These are phyloP conservation scores for Kitagawia praeruptora DNA, from an alignment of 129 eudicot genomes.

Conservation along the genomic window DNA sequence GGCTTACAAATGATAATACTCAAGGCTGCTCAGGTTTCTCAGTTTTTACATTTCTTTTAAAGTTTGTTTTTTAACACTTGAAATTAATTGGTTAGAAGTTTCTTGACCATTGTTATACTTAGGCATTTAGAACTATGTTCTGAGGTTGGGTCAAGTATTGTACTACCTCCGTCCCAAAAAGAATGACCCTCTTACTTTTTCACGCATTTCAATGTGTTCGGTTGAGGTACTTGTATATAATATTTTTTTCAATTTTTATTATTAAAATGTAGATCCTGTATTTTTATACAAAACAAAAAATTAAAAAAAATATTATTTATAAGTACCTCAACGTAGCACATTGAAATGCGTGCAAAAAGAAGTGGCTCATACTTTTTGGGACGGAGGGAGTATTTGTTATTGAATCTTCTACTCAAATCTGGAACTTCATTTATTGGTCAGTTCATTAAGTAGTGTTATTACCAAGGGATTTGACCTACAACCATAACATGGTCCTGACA, in stretches of 20 bases:
- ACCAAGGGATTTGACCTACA: neutral
- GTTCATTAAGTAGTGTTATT: neutral
- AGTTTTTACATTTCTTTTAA: slow-evolving; percentile 15
- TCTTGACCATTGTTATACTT: neutral
- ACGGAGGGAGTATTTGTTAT: neutral
- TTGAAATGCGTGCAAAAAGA: no score
- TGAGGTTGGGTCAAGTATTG: neutral
- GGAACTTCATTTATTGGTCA: neutral
- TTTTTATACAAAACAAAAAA: no score
- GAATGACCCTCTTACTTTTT: no score
- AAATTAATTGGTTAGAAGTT: neutral
- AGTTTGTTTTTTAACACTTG: neutral
- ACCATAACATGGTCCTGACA: neutral
- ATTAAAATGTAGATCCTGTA: no score
- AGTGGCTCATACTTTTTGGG: no score
- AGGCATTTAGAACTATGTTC: neutral
- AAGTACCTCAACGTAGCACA: no score
- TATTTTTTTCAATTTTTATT: no score
- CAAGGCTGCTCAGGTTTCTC: slow-evolving; percentile 84
- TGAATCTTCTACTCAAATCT: neutral
- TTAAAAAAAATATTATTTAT: no score
- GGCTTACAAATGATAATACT: slow-evolving; percentile 88
- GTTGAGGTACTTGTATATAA: no score
- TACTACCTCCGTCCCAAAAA: no score
- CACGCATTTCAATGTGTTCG: no score